Evolutionary conservation across 1,139 yeast species (phyloP), one percentile per base, ranked within the genome.

Genomic region (Taphrina confusa): DNA sequence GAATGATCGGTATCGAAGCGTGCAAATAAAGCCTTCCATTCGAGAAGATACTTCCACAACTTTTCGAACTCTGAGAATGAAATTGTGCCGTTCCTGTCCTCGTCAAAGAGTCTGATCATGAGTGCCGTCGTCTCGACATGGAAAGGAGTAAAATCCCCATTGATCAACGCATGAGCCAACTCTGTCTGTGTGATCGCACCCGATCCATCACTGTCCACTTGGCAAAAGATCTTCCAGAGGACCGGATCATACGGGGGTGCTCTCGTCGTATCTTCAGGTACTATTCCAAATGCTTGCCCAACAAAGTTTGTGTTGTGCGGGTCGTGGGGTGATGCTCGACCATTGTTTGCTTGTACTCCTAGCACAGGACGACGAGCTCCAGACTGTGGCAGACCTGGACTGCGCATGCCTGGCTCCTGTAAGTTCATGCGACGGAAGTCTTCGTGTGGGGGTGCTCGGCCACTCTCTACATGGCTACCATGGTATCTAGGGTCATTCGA

Each of bases 11-110:
- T 69, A 68, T 85, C 91, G 50, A 84, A 87, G 66, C 80, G 80
- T 49, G 82, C 77, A 68, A 85, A 85, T n/a, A 84, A 76, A 68
- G 82, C 83, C 63, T 85, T 79, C 80, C 87, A 85, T 60, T 86
- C 86, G 16, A 83, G 77, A 55, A 85, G 75, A 67, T 85, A 84
- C 68, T 83, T 81, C 89, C 89, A 85, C 57, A 85, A 74, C 62
- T 84, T 52, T 22, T 50, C 47, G 20, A 57, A 49, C 22, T 56
- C 57, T 4, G 28, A n/a, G 34, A 56, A 56, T 30, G 52, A 46
- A n/a, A 56, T 36, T 14, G 54, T 46, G 16, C 60, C 60, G 14
- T 36, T 44, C 27, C 60, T 37, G 27, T 56, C 60, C 30, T 46
- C 60, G 28, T 56, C 54, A 46, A 46, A 46, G 11, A 46, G 28